Conservation (phyloP, 495 filamentous ascomycete species). For the Extremus antarcticus region DNA sequence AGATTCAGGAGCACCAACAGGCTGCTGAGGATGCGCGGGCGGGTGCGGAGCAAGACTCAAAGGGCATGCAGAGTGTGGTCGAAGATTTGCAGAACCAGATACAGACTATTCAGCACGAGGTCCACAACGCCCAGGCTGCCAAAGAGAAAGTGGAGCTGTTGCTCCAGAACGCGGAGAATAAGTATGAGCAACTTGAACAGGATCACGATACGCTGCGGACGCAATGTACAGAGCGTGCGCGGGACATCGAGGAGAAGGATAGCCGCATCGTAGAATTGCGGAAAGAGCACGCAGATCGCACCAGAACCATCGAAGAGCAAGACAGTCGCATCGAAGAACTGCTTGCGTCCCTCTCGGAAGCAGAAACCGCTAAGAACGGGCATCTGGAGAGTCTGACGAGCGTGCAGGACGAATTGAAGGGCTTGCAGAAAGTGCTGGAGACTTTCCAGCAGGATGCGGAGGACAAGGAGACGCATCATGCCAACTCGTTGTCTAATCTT, state of each 20-base stretch:
- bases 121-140: not conserved
- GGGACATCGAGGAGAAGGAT: too few species aligned
- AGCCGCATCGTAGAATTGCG: too few species aligned
- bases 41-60: not conserved
- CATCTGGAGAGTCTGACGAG: constrained; percentile 1
- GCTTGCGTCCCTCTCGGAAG: constrained; percentile 1
- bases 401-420: constrained; percentile 7
- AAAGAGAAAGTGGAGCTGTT: not conserved
- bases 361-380: constrained; percentile 4
- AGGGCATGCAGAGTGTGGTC: not conserved
- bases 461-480: constrained; percentile 5
- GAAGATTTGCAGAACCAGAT: constrained; percentile 8
- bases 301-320: not conserved
- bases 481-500: not conserved
- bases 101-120: constrained; percentile 3
- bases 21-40: not conserved
- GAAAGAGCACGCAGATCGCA: too few species aligned
- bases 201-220: not conserved
- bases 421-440: constrained; percentile 9
- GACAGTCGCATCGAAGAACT: constrained; percentile 8
- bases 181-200: not conserved
- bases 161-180: not conserved
- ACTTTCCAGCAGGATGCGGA: constrained; percentile 1
- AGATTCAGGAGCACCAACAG: constrained; percentile 2
- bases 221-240: too few species aligned